Percentiles rank a stretch among this genome's conserved stretches.
phyloP scores from a whole-genome alignment of 495 filamentous ascomycete species.

The Penicillium waksmanii region DNA sequence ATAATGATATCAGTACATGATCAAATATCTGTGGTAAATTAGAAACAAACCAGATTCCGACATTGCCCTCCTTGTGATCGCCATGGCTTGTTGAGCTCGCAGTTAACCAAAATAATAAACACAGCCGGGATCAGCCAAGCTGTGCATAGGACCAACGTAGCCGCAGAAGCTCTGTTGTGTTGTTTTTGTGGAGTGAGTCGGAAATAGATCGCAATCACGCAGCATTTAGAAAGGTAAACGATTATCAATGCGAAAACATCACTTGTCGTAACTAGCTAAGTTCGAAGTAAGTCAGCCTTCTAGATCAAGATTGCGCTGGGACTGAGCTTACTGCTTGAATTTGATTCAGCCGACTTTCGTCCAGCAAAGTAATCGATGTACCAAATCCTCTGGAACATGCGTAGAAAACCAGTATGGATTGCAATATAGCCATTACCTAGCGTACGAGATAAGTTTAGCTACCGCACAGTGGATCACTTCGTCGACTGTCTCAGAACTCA shows the following conservation, averaged over 20 bases:
- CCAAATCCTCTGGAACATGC: constrained; percentile 45
- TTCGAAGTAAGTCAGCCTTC: constrained; percentile 6
- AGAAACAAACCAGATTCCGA: constrained; percentile 37
- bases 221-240: constrained; percentile 52
- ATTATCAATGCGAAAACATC: constrained; percentile 50
- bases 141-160: constrained; percentile 38
- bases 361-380: constrained; percentile 41
- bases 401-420: constrained; percentile 41
- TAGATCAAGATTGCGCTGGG: neutral
- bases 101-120: constrained; percentile 42
- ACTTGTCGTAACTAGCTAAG: constrained; percentile 40
- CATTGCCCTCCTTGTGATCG: constrained; percentile 37
- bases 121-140: constrained; percentile 41
- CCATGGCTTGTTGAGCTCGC: constrained; percentile 47
- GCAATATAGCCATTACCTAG: constrained; percentile 38
- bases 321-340: constrained; percentile 40
- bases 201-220: constrained; percentile 50
- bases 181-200: constrained; percentile 49
- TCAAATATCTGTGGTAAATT: neutral
- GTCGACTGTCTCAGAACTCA: constrained; percentile 21
- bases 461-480: neutral
- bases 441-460: neutral
- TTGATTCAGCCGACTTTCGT: constrained; percentile 28
- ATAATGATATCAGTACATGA: constrained; percentile 1
- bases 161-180: constrained; percentile 43